These are phyloP conservation scores for Boletellus ananas DNA, from an alignment of 768 basidiomycete species.

Conservation along the genomic window DNA sequence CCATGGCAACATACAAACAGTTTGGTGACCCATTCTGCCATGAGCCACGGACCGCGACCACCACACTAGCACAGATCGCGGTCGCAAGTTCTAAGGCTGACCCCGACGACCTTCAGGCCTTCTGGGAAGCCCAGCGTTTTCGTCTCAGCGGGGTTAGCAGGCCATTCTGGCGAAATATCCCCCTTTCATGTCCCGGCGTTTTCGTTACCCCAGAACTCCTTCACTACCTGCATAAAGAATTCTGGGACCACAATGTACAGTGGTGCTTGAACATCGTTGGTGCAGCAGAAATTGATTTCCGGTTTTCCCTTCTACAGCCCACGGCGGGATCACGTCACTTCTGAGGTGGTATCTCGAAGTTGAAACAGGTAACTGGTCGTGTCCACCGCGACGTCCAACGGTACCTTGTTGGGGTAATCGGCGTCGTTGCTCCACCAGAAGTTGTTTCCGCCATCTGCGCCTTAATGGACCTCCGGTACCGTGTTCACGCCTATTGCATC, in stretches of 20 bases:
- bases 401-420: slow-evolving; percentile 34
- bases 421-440: slow-evolving; percentile 24
- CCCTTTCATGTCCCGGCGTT: no score
- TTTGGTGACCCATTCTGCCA: slow-evolving; percentile 29
- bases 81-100: no score
- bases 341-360: slow-evolving; percentile 32
- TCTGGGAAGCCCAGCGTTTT: no score
- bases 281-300: slow-evolving; percentile 5
- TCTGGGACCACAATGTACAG: no score
- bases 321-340: slow-evolving; percentile 35
- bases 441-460: slow-evolving; percentile 34
- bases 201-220: no score
- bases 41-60: slow-evolving; percentile 38
- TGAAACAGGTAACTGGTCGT: slow-evolving; percentile 41
- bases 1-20: slow-evolving; percentile 27
- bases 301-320: not conserved
- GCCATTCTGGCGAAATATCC: no score
- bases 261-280: not conserved
- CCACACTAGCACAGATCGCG: slow-evolving; percentile 36
- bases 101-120: no score
- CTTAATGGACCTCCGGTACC: slow-evolving; percentile 37
- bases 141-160: no score
- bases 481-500: slow-evolving; percentile 30
- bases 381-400: slow-evolving; percentile 38
- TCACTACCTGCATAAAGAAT: no score